A percentile compares a stretch with the other conserved stretches of the same genome.
Evolutionary conservation across 148 eudicot genomes (phyloP).

Genomic region (Rheum nobile): DNA sequence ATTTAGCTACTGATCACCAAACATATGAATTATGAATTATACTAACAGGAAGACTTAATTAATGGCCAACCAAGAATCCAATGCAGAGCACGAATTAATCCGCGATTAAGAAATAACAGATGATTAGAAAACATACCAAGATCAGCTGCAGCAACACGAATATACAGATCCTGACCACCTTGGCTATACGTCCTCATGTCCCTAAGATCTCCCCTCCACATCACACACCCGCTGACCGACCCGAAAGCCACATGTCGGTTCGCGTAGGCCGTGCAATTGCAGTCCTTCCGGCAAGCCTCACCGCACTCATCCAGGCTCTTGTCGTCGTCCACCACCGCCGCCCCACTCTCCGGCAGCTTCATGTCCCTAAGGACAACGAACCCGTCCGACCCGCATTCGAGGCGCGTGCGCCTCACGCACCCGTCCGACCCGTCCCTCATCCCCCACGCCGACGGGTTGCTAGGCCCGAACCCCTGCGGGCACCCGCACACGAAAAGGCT

Average conservation of each 20-base stretch:
- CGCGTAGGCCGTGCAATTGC: conserved; percentile 51
- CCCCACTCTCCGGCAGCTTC: conserved; percentile 50
- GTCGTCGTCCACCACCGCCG: conserved; percentile 20
- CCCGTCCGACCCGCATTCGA: conserved; percentile 34
- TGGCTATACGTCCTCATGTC: conserved; percentile 27
- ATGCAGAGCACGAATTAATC: neutral
- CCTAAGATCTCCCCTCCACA: conserved; percentile 19
- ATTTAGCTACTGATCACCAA: too few species aligned
- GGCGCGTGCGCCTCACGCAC: conserved; percentile 15
- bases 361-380: conserved; percentile 33
- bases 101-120: neutral
- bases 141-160: conserved; percentile 17
- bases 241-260: conserved; percentile 14
- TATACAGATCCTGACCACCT: conserved; percentile 31
- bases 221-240: conserved; percentile 27
- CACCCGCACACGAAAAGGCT: conserved; percentile 27
- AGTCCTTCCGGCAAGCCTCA: conserved; percentile 36
- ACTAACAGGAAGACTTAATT: too few species aligned
- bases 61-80: too few species aligned
- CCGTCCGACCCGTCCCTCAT: conserved; percentile 36
- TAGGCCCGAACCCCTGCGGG: conserved; percentile 26
- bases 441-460: conserved; percentile 26
- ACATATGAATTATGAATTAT: too few species aligned
- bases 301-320: conserved; percentile 33
- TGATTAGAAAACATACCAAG: conserved; percentile 21